phyloP scores from a whole-genome alignment of 2,329 filamentous ascomycete genomes.

The Talaromyces piceae region DNA sequence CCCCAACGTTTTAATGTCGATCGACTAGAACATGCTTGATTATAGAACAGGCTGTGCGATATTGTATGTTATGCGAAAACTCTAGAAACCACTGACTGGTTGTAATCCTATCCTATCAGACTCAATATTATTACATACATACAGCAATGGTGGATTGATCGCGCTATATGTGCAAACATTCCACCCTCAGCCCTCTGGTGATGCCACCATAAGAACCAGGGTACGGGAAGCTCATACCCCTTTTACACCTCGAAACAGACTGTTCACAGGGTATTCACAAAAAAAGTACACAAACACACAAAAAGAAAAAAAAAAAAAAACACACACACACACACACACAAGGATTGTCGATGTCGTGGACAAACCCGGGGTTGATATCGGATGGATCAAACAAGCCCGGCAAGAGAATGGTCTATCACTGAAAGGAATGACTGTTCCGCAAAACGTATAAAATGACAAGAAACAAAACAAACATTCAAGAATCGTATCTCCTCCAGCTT shows the following conservation, averaged over 20 bases:
- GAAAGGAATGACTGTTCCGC: slow-evolving; percentile 5
- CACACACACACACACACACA: slow-evolving; percentile 8
- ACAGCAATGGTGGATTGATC: not conserved
- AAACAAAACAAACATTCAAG: not conserved
- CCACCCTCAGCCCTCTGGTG: not conserved
- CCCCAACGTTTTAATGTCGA: too few species aligned
- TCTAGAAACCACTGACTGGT: too few species aligned
- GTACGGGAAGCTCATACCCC: not conserved
- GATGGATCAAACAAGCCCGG: not conserved
- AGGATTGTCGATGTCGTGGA: slow-evolving; percentile 10
- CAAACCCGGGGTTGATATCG: not conserved
- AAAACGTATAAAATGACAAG: too few species aligned
- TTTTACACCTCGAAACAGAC: not conserved
- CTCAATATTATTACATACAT: slow-evolving; percentile 1
- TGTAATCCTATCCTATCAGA: not conserved
- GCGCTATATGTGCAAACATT: not conserved
- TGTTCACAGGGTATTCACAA: slow-evolving; percentile 7
- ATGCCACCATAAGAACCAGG: slow-evolving; percentile 1
- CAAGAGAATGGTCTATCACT: slow-evolving; percentile 9
- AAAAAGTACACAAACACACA: slow-evolving; percentile 2
- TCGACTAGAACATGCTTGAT: not conserved
- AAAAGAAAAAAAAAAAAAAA: not conserved
- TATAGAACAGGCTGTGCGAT: not conserved
- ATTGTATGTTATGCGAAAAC: not conserved
- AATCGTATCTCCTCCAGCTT: not conserved